phyloP scores from a whole-genome alignment of 805 yeast species.

The Maudiozyma bulderi region DNA sequence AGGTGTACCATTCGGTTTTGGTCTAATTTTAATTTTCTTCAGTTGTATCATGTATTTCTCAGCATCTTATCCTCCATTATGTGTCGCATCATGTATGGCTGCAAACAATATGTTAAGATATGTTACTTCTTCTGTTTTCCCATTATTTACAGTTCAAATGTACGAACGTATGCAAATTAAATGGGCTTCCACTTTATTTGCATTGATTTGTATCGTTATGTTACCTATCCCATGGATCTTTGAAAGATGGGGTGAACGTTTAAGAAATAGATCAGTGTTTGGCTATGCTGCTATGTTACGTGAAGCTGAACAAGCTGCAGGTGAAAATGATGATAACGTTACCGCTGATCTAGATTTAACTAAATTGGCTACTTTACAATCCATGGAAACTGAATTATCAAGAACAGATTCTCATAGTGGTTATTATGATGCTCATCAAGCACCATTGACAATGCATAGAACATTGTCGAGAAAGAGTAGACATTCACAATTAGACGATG shows the following conservation, averaged over 20 bases:
- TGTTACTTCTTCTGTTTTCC: constrained; percentile 70
- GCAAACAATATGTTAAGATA: constrained; percentile 79
- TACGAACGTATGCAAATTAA: constrained; percentile 56
- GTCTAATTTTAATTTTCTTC: constrained; percentile 62
- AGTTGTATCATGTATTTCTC: constrained; percentile 60
- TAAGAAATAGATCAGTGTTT: constrained; percentile 49
- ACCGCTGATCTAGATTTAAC: constrained; percentile 4
- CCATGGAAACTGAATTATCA: constrained; percentile 6
- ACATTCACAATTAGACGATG: neutral
- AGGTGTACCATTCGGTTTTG: constrained; percentile 73
- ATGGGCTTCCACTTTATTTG: constrained; percentile 66
- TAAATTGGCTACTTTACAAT: constrained; percentile 7
- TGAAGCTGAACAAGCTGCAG: constrained; percentile 26
- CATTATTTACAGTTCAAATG: constrained; percentile 81
- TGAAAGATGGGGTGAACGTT: constrained; percentile 43
- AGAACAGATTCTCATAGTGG: constrained; percentile 1
- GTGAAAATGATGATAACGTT: constrained; percentile 8
- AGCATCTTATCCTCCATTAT: constrained; percentile 61
- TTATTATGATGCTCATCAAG: constrained; percentile 1
- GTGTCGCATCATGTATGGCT: constrained; percentile 80
- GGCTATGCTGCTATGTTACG: constrained; percentile 48
- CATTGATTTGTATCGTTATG: constrained; percentile 56
- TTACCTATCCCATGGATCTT: constrained; percentile 70
- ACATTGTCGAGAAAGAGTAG: neutral
- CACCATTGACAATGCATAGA: neutral